Evolutionary conservation across 805 yeast species (phyloP).

Genomic region (Grigorovia yakushimaensis): DNA sequence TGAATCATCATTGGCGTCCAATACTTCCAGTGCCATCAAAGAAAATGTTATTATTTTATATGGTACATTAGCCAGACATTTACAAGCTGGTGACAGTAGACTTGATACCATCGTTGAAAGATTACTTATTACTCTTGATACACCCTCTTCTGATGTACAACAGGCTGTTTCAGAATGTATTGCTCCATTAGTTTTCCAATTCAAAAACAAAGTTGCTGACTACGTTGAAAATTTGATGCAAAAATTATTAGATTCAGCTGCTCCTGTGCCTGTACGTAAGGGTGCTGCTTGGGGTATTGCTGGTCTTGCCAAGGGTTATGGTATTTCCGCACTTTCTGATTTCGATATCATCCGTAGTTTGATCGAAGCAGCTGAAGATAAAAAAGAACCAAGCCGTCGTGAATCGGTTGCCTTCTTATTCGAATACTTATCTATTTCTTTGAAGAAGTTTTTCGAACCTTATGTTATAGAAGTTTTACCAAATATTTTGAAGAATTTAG

Average conservation of each 20-base stretch:
- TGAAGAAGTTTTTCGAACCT: conserved; percentile 83
- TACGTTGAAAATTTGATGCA: conserved; percentile 52
- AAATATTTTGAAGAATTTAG: conserved; percentile 65
- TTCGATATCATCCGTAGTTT: conserved; percentile 68
- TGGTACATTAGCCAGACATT: conserved; percentile 85
- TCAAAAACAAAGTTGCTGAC: conserved; percentile 39
- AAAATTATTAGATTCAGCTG: conserved; percentile 42
- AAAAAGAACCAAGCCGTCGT: conserved; percentile 59
- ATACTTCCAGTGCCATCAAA: conserved; percentile 39
- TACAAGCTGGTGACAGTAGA: conserved; percentile 56
- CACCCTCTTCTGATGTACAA: conserved; percentile 87
- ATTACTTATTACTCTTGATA: conserved; percentile 62
- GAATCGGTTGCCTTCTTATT: conserved; percentile 85
- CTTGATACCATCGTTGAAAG: conserved; percentile 56
- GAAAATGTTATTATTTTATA: conserved; percentile 80
- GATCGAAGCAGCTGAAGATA: conserved; percentile 80
- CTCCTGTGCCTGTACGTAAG: conserved; percentile 45
- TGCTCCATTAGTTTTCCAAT: conserved; percentile 65
- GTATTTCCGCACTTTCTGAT: conserved; percentile 66
- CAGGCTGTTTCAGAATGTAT: conserved; percentile 78
- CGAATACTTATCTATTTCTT: conserved; percentile 68
- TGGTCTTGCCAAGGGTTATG: conserved; percentile 85
- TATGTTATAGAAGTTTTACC: conserved; percentile 86
- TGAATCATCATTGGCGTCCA: conserved; percentile 45
- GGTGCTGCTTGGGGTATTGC: conserved; percentile 97